Conservation (phyloP, 129 eudicot species). For the Helichrysum umbraculigerum region DNA sequence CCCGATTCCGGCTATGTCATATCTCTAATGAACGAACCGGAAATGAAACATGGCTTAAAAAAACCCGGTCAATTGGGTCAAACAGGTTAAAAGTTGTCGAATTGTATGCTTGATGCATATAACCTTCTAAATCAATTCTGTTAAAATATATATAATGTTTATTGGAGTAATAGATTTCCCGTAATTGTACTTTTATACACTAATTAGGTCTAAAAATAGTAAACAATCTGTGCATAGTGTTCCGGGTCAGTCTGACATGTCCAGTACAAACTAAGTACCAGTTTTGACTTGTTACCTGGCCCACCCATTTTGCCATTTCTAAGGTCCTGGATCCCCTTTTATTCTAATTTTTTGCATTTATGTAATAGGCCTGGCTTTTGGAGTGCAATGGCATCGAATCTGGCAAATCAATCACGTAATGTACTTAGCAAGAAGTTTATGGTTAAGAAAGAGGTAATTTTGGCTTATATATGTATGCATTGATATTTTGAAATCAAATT, state of each 20-base stretch:
- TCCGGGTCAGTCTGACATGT: background rate
- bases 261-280: background rate
- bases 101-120: background rate
- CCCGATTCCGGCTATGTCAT: background rate
- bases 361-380: constrained; percentile 81
- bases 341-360: constrained; percentile 16
- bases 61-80: background rate
- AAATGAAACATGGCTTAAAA: background rate
- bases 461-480: background rate
- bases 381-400: constrained; percentile 99
- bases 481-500: constrained; percentile 16
- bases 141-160: background rate
- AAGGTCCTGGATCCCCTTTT: background rate
- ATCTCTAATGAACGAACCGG: background rate
- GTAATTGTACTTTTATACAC: background rate
- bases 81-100: background rate
- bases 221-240: background rate
- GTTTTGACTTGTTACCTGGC: background rate
- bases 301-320: background rate
- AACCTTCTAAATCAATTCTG: background rate
- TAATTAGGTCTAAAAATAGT: background rate
- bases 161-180: background rate
- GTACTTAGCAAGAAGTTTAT: constrained; percentile 92
- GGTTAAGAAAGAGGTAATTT: constrained; percentile 75
- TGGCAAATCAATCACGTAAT: constrained; percentile 93